Evolutionary conservation across 169 alveolate species (phyloP).

Genomic region (Eimeria maxima): DNA sequence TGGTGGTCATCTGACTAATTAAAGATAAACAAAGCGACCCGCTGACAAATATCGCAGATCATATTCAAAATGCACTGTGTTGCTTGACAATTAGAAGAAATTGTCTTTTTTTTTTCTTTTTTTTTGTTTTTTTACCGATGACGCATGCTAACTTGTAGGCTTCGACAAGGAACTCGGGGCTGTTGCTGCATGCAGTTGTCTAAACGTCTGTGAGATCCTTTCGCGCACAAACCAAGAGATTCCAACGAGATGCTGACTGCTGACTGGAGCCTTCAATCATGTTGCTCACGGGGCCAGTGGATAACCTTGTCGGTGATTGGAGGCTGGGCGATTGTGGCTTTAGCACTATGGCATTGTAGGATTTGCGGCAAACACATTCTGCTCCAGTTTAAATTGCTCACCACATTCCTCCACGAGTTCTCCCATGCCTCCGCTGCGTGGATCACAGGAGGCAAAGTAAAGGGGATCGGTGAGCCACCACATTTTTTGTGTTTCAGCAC

Average conservation of each 20-base stretch:
- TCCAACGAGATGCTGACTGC: constrained; percentile 34
- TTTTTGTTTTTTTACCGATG: not conserved
- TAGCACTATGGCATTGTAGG: constrained; percentile 67
- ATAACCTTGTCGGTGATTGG: constrained; percentile 66
- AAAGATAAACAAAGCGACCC: too few species aligned
- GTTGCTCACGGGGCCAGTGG: constrained; percentile 82
- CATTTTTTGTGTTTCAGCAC: not conserved
- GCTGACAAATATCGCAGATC: not conserved
- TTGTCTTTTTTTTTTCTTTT: not conserved
- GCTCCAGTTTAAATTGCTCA: constrained; percentile 87
- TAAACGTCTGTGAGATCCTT: not conserved
- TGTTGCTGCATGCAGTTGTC: not conserved
- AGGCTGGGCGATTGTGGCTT: constrained; percentile 64
- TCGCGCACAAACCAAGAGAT: not conserved
- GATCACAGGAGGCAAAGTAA: constrained; percentile 89
- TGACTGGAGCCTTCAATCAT: constrained; percentile 72
- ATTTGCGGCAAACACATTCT: constrained; percentile 79
- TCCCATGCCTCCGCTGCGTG: constrained; percentile 90
- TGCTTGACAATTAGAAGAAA: too few species aligned
- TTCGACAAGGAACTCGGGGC: not conserved
- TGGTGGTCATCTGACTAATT: too few species aligned
- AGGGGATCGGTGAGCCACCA: constrained; percentile 86
- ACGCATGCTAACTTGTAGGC: not conserved
- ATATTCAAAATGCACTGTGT: not conserved
- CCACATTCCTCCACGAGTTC: constrained; percentile 89